A percentile compares a stretch with the other conserved stretches of the same genome.
Conservation (phyloP, 2,329 filamentous ascomycete species). For the Diaporthe citrichinensis region DNA sequence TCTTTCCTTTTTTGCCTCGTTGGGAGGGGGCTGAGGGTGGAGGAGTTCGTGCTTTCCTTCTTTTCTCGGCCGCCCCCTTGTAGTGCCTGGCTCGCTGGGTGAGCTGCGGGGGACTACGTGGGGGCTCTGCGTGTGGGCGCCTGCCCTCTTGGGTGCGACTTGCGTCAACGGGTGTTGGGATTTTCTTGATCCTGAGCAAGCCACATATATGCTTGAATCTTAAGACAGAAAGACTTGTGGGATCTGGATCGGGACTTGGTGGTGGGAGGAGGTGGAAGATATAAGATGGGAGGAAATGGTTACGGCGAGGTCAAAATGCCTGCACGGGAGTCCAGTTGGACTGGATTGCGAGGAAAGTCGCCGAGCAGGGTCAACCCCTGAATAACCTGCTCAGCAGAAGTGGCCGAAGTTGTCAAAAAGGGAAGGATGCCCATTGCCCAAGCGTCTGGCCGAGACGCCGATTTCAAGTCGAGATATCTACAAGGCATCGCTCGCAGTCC, state of each 20-base stretch:
- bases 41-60: neutral
- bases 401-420: neutral
- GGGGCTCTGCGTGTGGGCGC: neutral
- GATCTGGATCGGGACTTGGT: neutral
- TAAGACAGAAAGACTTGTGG: neutral
- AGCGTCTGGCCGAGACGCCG: neutral
- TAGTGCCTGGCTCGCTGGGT: neutral
- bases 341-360: neutral
- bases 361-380: conserved; percentile 23
- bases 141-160: neutral
- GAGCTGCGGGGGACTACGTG: neutral
- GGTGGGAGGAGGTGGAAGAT: neutral
- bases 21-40: neutral
- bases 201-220: neutral
- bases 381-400: neutral
- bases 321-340: neutral
- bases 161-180: neutral
- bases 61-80: neutral
- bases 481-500: neutral
- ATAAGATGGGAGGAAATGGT: neutral
- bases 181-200: neutral
- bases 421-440: neutral
- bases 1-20: neutral
- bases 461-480: neutral
- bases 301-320: neutral